Evolutionary conservation across 2,329 filamentous ascomycete species (phyloP), one percentile per base, ranked within the genome.

Genomic region (Ascochyta clinopodiicola): DNA sequence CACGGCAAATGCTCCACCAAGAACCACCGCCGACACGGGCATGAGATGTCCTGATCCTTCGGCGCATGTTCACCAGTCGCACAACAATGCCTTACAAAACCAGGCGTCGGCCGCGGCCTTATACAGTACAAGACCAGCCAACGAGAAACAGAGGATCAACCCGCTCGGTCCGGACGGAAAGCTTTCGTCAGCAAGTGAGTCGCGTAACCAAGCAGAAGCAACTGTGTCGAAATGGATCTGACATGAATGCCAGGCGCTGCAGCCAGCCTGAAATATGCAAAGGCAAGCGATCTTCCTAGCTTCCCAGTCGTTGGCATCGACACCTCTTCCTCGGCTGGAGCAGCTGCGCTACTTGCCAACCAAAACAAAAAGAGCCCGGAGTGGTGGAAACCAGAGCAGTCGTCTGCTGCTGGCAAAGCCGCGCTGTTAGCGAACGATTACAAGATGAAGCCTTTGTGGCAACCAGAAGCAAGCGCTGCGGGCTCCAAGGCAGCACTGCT

Each of bases 401-500:
- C 84, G 25, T 64, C 69, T 24, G 82, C 83, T 9, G 86, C 87
- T 8, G 82, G 82, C 49, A 82, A 82, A 50, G 86, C 86, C 31
- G 86, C 86, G 1, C 69, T 83, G 50, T 74, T 83, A 29, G 86
- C 84, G 21, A 83, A 85, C 63, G 82, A 87, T 67, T 86, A 86
- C 66, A 84, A 84, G 68, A 82, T 78, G 81, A 82, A 71, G 73
- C 85, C 88, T 3, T 55, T 82, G 7, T 88, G 86, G 86, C 82
- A 89, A 60, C 85, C 87, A 8, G 80, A 86, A 54, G 77, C 83
- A 51, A 89, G 84, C 68, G 78, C 84, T 12, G 84, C 87, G 44
- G 89, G 89, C 32, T 87, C 89, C 45, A 91, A 89, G 70, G 91
- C 92, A 43, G 92, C 92, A 4, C 71, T 91, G 9, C 78, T 90